These are phyloP conservation scores for Casaregolazyma suthepensis DNA, from an alignment of 1,139 yeast genomes.

Conservation along the genomic window DNA sequence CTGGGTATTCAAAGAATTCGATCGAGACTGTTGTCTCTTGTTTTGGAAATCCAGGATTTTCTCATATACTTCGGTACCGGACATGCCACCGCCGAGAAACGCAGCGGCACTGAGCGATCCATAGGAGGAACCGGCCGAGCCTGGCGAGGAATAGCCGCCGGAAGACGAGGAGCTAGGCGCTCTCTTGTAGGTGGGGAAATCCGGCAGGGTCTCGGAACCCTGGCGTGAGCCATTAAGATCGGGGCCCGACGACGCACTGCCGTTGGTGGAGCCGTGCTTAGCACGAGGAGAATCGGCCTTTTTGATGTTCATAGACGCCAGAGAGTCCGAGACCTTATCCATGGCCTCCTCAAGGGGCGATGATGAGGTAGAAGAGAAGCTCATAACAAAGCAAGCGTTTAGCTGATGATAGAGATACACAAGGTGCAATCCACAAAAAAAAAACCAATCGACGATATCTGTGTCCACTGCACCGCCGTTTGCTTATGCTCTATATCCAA, in stretches of 20 bases:
- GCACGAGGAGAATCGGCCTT: neutral
- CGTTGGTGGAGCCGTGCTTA: neutral
- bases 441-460: neutral
- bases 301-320: neutral
- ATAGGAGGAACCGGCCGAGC: neutral
- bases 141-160: conserved; percentile 1
- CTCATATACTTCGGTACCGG: conserved; percentile 13
- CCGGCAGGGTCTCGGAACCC: neutral
- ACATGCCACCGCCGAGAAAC: conserved; percentile 9
- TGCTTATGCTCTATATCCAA: neutral
- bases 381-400: neutral
- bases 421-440: neutral
- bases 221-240: neutral
- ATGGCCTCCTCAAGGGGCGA: neutral
- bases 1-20: conserved; percentile 16
- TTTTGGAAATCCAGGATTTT: conserved; percentile 26
- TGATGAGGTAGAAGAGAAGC: neutral
- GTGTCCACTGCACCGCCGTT: neutral
- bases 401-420: neutral
- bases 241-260: neutral
- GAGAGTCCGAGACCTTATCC: neutral
- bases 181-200: neutral
- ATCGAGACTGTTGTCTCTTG: conserved; percentile 22
- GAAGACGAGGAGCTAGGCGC: conserved; percentile 4
- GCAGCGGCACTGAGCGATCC: conserved; percentile 7